Base-by-base conservation (phyloP, 1,139 yeast genomes). In the Yamadazyma buinensis region DNA sequence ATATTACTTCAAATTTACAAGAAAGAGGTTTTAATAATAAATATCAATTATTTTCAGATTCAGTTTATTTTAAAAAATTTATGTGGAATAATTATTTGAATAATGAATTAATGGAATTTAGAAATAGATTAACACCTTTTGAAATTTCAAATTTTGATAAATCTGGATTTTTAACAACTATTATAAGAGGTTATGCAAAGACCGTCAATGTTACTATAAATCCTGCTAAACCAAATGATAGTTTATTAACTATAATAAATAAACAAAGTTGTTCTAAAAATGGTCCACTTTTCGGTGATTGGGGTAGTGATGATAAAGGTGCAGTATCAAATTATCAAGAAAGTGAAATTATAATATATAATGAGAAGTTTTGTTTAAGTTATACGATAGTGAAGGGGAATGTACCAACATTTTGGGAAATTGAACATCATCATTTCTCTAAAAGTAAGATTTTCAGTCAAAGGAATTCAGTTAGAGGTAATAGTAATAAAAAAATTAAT, bases 221-320 rank as follows among this genome's bases (percentile, higher is more conserved):
- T 17, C 7, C 7, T 17, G 42, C 42, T 8, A 56, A 57, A 8
- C 43, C 52, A 20, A 61, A 59, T 23, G 72, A 67, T 18, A 72
- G 73, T 0, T 55, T 80, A 14, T 52, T 83, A 31, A 80, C 92
- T 0, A 59, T 83, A 3, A 77, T 83, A 8, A 75, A 87, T 1
- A 80, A 80, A 50, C 84, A 82, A 37, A 75, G 82, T 2, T 76
- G 84, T 38, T 67, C 70, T 26, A 78, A 75, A 43, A 67, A 64
- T 26, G 83, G 83, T 1, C 75, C 79, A 2, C 58, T 81, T 2
- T 77, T 81, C 48, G 87, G 86, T 0, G 74, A 78, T 23, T 75
- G 76, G 59, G 87, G 90, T 14, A 68, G 82, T 41, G 87, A 81
- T 52, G 88, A 82, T 38, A 77, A 78, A 32, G 92, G 92, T 0